Percentiles rank a stretch among this genome's conserved stretches.
These are phyloP conservation scores for Pisolithus microcarpus DNA, from an alignment of 768 basidiomycete genomes.

Conservation along the genomic window DNA sequence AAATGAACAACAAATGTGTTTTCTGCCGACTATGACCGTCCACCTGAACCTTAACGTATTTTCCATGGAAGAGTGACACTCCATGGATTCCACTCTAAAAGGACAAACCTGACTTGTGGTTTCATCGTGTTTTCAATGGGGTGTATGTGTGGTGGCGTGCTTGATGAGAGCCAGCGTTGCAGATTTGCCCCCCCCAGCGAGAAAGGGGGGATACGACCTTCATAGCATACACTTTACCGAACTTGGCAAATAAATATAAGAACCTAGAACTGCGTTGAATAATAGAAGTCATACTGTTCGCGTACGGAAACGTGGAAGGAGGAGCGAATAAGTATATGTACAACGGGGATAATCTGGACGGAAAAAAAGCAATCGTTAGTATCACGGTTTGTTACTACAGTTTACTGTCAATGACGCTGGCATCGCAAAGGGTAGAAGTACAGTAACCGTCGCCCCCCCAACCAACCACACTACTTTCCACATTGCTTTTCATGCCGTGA, in stretches of 20 bases:
- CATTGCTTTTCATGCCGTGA: conserved; percentile 21
- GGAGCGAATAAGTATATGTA: neutral
- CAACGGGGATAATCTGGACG: neutral
- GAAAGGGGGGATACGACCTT: neutral
- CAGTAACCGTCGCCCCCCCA: neutral
- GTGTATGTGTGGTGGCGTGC: too few relatives aligned
- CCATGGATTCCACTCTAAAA: too few relatives aligned
- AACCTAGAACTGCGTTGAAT: neutral
- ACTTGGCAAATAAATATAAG: neutral
- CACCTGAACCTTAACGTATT: neutral
- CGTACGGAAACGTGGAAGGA: neutral
- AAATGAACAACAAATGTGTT: neutral
- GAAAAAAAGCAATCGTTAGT: neutral
- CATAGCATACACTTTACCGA: neutral
- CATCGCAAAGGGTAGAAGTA: neutral
- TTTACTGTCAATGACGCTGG: neutral
- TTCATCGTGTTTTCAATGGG: too few relatives aligned
- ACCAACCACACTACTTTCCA: neutral
- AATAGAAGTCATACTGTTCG: neutral
- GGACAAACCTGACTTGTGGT: too few relatives aligned
- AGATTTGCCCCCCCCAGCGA: neutral
- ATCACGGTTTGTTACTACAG: neutral
- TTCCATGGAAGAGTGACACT: too few relatives aligned
- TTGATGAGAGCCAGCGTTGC: too few relatives aligned
- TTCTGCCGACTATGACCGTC: neutral